Percentiles rank a stretch among this genome's conserved stretches.
phyloP scores from a whole-genome alignment of 2,329 filamentous ascomycete species.

The Coniochaeta sp. region DNA sequence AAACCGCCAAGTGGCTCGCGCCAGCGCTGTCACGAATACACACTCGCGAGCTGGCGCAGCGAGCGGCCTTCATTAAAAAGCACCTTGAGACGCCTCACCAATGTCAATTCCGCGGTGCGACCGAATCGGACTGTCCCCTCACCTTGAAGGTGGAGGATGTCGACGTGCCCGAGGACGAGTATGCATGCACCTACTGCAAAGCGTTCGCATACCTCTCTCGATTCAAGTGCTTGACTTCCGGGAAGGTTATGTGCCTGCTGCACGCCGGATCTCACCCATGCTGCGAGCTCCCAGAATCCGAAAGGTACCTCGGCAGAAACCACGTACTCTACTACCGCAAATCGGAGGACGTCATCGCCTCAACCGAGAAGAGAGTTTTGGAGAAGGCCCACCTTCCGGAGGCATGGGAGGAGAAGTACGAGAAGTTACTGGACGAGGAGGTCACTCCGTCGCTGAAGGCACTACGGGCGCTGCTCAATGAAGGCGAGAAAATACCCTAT shows the following conservation, averaged over 20 bases:
- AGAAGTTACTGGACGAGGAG: conserved; percentile 76
- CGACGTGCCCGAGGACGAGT: conserved; percentile 82
- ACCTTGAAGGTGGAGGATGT: conserved; percentile 59
- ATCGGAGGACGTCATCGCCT: conserved; percentile 60
- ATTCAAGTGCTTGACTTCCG: conserved; percentile 75
- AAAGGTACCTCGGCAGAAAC: conserved; percentile 61
- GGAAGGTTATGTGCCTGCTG: conserved; percentile 73
- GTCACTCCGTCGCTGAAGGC: conserved; percentile 78
- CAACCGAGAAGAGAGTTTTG: conserved; percentile 65
- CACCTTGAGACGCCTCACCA: conserved; percentile 52
- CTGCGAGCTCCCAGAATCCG: conserved; percentile 60
- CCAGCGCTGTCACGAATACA: conserved; percentile 77
- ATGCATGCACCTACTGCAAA: conserved; percentile 89
- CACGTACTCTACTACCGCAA: conserved; percentile 76
- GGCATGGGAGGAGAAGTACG: conserved; percentile 83
- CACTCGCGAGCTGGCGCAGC: conserved; percentile 62
- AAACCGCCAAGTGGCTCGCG: conserved; percentile 90
- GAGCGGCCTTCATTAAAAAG: conserved; percentile 60
- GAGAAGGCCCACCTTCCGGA: conserved; percentile 85
- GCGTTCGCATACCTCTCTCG: conserved; percentile 85
- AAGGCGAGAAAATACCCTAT: conserved; percentile 95
- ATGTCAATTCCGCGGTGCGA: conserved; percentile 42
- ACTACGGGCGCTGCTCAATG: conserved; percentile 74
- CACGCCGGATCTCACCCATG: conserved; percentile 79
- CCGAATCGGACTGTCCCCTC: conserved; percentile 49